Conservation (phyloP, 371 early-diverging fungal species). For the Rhizomucor pusillus region DNA sequence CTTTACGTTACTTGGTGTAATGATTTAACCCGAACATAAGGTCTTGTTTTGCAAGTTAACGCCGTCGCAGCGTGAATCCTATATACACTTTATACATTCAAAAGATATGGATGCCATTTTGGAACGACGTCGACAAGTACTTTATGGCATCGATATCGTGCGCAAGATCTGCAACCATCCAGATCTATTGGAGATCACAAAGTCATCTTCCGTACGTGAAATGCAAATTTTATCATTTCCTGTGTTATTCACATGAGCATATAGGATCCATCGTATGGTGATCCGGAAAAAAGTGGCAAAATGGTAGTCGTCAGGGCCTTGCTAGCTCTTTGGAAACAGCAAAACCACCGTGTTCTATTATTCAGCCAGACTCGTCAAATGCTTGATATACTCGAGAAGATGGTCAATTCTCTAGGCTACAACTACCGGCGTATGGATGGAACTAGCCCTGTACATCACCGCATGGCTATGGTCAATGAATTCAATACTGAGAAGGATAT, state of each 20-base stretch:
- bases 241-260: background rate
- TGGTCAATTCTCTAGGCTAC: slow-evolving; percentile 50
- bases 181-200: slow-evolving; percentile 59
- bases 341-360: slow-evolving; percentile 87
- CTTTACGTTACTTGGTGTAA: too few relatives aligned
- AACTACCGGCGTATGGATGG: slow-evolving; percentile 95
- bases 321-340: slow-evolving; percentile 82
- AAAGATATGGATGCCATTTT: slow-evolving; percentile 75
- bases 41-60: slow-evolving; percentile 93
- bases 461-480: slow-evolving; percentile 83
- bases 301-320: slow-evolving; percentile 84
- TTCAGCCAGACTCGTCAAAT: slow-evolving; percentile 97
- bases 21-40: slow-evolving; percentile 3
- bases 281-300: slow-evolving; percentile 77
- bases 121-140: slow-evolving; percentile 78
- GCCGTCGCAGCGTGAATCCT: slow-evolving; percentile 70
- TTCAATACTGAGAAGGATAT: slow-evolving; percentile 74
- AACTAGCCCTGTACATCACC: slow-evolving; percentile 78
- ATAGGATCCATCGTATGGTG: slow-evolving; percentile 62
- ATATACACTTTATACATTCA: slow-evolving; percentile 74
- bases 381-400: slow-evolving; percentile 90
- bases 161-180: slow-evolving; percentile 99
- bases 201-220: slow-evolving; percentile 8
- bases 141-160: slow-evolving; percentile 91
- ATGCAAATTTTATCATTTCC: background rate